Conservation (phyloP, 2,329 filamentous ascomycete species). For the Colletotrichum lentis region DNA sequence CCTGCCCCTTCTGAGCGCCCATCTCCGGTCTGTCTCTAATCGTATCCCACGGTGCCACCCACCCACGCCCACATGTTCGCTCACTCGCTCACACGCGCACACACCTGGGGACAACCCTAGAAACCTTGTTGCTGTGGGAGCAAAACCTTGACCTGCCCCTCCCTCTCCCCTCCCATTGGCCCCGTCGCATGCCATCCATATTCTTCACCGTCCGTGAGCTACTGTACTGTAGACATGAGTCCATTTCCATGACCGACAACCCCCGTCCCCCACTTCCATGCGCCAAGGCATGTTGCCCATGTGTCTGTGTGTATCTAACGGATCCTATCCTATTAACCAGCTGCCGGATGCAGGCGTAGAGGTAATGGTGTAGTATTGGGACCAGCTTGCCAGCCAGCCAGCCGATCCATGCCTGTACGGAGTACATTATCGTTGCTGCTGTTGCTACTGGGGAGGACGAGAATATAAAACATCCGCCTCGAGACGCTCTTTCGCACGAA, state of each 20-base stretch:
- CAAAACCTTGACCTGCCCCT: background rate
- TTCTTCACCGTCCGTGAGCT: conserved; percentile 13
- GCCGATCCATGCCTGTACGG: no score
- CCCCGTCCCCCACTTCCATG: conserved; percentile 23
- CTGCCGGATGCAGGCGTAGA: conserved; percentile 34
- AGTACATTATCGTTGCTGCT: background rate
- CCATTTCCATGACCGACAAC: conserved; percentile 28
- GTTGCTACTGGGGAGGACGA: conserved; percentile 19
- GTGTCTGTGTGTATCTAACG: conserved; percentile 31
- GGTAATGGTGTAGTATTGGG: no score
- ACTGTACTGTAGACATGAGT: conserved; percentile 22
- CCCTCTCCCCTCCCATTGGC: background rate
- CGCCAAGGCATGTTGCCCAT: conserved; percentile 19
- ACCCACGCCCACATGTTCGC: background rate
- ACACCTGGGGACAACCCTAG: background rate
- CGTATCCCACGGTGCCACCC: background rate
- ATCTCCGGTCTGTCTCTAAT: background rate
- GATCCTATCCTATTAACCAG: conserved; percentile 30
- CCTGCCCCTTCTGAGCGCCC: conserved; percentile 10
- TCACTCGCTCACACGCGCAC: background rate
- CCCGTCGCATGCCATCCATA: conserved; percentile 6
- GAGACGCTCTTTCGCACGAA: background rate
- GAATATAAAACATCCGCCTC: conserved; percentile 29
- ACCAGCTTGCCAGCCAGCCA: conserved; percentile 3
- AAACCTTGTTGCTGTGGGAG: conserved; percentile 28